Percentiles rank a stretch among this genome's conserved stretches.
Conservation (phyloP, 2,329 filamentous ascomycete genomes). For the Aspergillus latus region DNA sequence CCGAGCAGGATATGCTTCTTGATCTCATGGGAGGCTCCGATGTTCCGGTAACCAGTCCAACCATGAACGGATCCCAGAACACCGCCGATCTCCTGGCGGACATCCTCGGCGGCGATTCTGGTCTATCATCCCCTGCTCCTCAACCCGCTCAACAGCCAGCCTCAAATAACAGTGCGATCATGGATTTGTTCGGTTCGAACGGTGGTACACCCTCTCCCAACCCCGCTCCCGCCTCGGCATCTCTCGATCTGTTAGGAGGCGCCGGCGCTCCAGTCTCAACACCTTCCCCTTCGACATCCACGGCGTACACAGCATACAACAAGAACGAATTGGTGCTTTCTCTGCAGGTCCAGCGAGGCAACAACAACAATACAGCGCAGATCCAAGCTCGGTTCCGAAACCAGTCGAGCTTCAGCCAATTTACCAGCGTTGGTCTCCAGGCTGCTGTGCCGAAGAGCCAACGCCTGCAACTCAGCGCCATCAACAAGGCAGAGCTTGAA, state of each 20-base stretch:
- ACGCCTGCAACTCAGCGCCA: constrained; percentile 86
- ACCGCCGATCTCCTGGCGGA: constrained; percentile 88
- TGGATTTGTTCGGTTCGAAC: constrained; percentile 76
- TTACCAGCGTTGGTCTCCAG: constrained; percentile 80
- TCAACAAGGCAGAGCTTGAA: constrained; percentile 75
- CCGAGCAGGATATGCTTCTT: constrained; percentile 85
- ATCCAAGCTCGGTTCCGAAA: constrained; percentile 84
- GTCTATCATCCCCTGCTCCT: constrained; percentile 55
- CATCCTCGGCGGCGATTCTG: constrained; percentile 75
- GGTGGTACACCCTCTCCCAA: constrained; percentile 49
- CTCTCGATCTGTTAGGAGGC: constrained; percentile 36
- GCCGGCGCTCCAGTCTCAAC: constrained; percentile 55
- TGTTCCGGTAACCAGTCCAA: constrained; percentile 58
- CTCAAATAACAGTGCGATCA: constrained; percentile 71
- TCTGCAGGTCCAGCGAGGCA: constrained; percentile 78
- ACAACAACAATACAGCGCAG: constrained; percentile 70
- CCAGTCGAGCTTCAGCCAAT: constrained; percentile 60
- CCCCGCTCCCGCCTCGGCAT: constrained; percentile 46
- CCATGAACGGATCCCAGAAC: constrained; percentile 61
- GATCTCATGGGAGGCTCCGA: constrained; percentile 87
- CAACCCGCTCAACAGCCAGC: constrained; percentile 50
- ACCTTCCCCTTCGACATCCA: constrained; percentile 42
- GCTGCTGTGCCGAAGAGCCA: constrained; percentile 96
- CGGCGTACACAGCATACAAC: constrained; percentile 73
- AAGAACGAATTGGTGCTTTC: constrained; percentile 81